Base-by-base conservation (phyloP, 2,329 filamentous ascomycete species). In the Diaporthe ampelina region DNA sequence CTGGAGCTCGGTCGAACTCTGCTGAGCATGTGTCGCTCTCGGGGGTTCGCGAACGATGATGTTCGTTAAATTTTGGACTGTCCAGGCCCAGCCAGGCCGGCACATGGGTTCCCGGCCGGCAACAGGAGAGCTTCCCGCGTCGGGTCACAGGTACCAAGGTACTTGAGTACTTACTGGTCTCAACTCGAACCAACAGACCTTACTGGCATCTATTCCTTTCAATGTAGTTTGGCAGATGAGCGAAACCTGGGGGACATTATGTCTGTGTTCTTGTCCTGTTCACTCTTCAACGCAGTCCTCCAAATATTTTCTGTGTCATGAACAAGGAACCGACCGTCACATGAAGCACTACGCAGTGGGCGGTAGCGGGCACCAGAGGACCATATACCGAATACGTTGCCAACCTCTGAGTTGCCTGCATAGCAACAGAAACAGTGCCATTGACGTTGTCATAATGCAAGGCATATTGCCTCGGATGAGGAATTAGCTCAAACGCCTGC, bases 1-100 rank as follows among this genome's bases (percentile, higher is more conserved):
- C 43, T 73, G 52, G 52, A 72, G 76, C 58, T 75, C 71, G 70
- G 48, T 73, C 57, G 68, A 70, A 68, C 71, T 75, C 45, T 37
- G 32, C 37, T 72, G 45, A 24, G n/a, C 19, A 32, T 70, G 52
- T 37, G 35, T 57, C 37, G 52, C n/a, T 61, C 43, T 7, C 11
- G 21, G 10, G 11, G 21, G 43, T 26, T 58, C 29, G 54, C 50
- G 63, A 67, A 26, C n/a, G 45, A 54, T 45, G 50, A 70, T 70
- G 58, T n/a, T 26, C 58, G 35, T n/a, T 58, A 73, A 70, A 61
- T 61, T 70, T 74, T 74, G 35, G 24, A 37, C 21, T 19, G 35
- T 45, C 13, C 37, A 1, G 37, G 54, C 40, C 40, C 56, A 37
- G 65, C 40, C 56, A 37, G 65, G 72, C 65, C 37, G 72, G 72